Evolutionary conservation across 176 grass and related monocot species (phyloP).

Genomic region (Luzula sylvatica): DNA sequence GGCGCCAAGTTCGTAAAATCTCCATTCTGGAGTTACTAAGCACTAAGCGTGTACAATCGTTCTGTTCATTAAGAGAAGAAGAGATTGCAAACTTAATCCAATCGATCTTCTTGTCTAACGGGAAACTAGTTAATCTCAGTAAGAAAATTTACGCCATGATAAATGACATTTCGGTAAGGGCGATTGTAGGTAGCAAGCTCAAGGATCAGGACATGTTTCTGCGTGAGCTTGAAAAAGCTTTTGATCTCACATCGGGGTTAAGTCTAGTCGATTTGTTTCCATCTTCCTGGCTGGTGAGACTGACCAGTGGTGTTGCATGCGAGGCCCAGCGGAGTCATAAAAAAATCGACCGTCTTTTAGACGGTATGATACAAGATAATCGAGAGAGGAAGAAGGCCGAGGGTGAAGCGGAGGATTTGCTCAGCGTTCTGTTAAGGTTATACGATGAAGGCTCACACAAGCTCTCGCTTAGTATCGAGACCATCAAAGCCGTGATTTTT

Average conservation of each 20-base stretch:
- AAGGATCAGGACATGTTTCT: slow-evolving; percentile 14
- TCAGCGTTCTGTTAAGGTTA: slow-evolving; percentile 20
- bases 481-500: slow-evolving; percentile 22
- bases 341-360: slow-evolving; percentile 19
- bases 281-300: slow-evolving; percentile 9
- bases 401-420: slow-evolving; percentile 21
- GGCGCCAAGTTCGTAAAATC: slow-evolving; percentile 31
- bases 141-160: neutral
- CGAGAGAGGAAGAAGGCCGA: neutral
- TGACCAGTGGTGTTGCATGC: neutral
- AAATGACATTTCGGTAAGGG: slow-evolving; percentile 13
- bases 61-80: slow-evolving; percentile 13
- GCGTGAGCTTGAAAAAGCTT: neutral
- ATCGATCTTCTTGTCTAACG: neutral
- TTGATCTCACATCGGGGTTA: slow-evolving; percentile 13
- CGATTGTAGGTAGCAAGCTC: slow-evolving; percentile 22
- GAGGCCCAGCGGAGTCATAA: slow-evolving; percentile 11
- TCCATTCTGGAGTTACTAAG: slow-evolving; percentile 27
- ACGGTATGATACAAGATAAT: slow-evolving; percentile 25
- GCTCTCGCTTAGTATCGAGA: slow-evolving; percentile 17
- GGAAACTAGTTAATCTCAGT: slow-evolving; percentile 1
- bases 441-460: slow-evolving; percentile 17
- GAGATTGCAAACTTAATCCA: slow-evolving; percentile 20
- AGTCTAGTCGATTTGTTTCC: slow-evolving; percentile 29
- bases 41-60: slow-evolving; percentile 28